These are phyloP conservation scores for Diaporthe aspalathi DNA, from an alignment of 2,329 filamentous ascomycete genomes.

Conservation along the genomic window DNA sequence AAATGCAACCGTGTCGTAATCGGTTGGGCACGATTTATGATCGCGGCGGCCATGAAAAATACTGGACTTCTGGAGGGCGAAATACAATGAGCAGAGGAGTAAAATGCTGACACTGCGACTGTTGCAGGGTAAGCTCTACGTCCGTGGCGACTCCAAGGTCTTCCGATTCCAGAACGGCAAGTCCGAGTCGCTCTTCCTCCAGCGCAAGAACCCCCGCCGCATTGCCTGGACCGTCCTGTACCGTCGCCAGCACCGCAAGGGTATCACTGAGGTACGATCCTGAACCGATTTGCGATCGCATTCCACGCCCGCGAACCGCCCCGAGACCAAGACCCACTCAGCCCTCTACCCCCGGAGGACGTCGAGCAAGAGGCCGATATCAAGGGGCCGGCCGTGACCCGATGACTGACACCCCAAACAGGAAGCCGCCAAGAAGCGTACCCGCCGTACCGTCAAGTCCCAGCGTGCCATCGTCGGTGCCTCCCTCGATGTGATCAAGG, in stretches of 20 bases:
- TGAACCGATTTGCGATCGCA: constrained; percentile 42
- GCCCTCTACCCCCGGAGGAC: constrained; percentile 2
- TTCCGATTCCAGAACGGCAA: constrained; percentile 99
- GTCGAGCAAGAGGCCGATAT: neutral
- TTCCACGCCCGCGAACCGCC: constrained; percentile 14
- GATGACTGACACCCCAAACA: constrained; percentile 64
- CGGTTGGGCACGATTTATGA: neutral
- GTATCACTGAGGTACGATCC: constrained; percentile 96
- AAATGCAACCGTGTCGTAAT: neutral
- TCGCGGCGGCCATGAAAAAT: constrained; percentile 4
- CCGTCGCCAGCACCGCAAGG: constrained; percentile 99
- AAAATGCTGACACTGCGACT: constrained; percentile 45
- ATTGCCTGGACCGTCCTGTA: constrained; percentile 99
- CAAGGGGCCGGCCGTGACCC: neutral
- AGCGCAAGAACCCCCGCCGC: constrained; percentile 99
- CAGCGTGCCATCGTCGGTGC: constrained; percentile 99
- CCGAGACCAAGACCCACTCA: constrained; percentile 17
- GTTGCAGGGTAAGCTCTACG: constrained; percentile 95
- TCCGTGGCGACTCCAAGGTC: constrained; percentile 99
- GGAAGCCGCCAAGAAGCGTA: constrained; percentile 99
- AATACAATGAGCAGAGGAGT: neutral
- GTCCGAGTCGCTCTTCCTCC: constrained; percentile 99
- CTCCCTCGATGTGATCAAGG: constrained; percentile 99
- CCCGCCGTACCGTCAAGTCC: constrained; percentile 96
- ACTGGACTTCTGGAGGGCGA: neutral